phyloP scores from a whole-genome alignment of 257 asterid species.

The Solanum chilense region DNA sequence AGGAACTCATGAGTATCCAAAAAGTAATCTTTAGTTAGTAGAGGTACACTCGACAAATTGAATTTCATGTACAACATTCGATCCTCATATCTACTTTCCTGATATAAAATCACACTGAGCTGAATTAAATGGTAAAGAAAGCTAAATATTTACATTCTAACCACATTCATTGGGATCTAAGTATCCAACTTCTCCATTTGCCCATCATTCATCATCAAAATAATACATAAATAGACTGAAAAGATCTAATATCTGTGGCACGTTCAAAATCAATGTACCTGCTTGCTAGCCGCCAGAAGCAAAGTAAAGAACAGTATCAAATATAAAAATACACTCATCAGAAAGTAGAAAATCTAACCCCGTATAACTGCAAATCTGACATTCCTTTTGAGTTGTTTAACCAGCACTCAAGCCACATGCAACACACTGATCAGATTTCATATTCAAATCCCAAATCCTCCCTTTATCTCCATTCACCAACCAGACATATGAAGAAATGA shows the following conservation, averaged over 20 bases:
- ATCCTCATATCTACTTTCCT: background rate
- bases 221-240: background rate
- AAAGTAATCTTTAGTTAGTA: background rate
- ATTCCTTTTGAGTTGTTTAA: conserved; percentile 33
- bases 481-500: conserved; percentile 5
- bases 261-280: background rate
- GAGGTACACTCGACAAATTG: background rate
- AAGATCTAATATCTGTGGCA: background rate
- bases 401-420: conserved; percentile 36
- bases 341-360: conserved; percentile 22
- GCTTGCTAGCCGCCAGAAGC: background rate
- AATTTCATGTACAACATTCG: background rate
- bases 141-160: background rate
- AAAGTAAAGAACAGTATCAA: background rate
- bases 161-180: background rate
- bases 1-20: background rate
- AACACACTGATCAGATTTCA: conserved; percentile 22
- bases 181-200: background rate
- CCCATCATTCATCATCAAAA: background rate
- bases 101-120: background rate
- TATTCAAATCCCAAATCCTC: conserved; percentile 16
- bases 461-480: conserved; percentile 25
- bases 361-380: conserved; percentile 50
- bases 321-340: background rate
- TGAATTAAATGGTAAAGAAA: background rate